Evolutionary conservation across 1,284 basidiomycete genomes (phyloP).

Genomic region (Naganishia cerealis): DNA sequence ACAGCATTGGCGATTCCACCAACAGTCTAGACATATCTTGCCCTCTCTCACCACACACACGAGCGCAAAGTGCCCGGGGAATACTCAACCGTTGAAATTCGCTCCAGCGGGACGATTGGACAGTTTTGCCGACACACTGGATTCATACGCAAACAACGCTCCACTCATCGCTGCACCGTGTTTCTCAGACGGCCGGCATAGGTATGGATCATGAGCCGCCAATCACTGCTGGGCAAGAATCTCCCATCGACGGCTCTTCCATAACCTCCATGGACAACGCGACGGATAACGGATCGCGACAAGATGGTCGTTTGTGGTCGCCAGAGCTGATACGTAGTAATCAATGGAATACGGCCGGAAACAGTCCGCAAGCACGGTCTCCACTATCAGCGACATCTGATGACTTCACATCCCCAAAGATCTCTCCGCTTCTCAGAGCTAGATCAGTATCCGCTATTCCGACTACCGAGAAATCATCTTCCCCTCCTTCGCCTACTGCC

Average conservation of each 20-base stretch:
- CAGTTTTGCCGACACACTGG: not conserved
- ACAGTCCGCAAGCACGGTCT: not conserved
- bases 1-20: not conserved
- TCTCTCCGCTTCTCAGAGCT: not conserved
- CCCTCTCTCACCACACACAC: not conserved
- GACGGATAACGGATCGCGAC: not conserved
- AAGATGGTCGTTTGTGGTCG: not conserved
- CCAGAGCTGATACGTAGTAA: not conserved
- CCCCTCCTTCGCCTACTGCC: not conserved
- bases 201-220: not conserved
- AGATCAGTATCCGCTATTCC: not conserved
- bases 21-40: not conserved
- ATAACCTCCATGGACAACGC: not conserved
- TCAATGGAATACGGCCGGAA: not conserved
- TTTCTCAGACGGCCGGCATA: not conserved
- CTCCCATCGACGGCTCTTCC: not conserved
- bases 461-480: not conserved
- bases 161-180: not conserved
- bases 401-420: not conserved
- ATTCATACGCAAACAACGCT: conserved; percentile 1
- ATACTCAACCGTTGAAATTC: not conserved
- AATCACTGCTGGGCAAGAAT: not conserved
- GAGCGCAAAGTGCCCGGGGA: not conserved
- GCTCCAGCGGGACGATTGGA: not conserved
- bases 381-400: not conserved